phyloP scores from a whole-genome alignment of 129 eudicot species.

The Escallonia rubra region DNA sequence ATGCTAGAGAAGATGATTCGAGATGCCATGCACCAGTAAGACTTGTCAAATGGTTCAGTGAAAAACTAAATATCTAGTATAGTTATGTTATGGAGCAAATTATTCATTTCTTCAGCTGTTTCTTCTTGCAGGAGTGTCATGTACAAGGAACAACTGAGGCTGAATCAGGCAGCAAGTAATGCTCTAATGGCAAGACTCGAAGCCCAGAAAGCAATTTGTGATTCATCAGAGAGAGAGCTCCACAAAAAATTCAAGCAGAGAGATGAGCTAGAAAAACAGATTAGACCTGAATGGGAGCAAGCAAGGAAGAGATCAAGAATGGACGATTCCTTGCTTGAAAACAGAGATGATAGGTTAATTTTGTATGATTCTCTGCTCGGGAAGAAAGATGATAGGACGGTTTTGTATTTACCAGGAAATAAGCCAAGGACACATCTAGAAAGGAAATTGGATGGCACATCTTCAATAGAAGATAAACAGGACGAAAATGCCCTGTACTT shows the following conservation, averaged over 20 bases:
- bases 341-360: slow-evolving; percentile 29
- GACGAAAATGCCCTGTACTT: no score
- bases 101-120: not conserved
- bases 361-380: slow-evolving; percentile 16
- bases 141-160: slow-evolving; percentile 84
- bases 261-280: slow-evolving; percentile 74
- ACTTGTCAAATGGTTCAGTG: not conserved
- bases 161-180: slow-evolving; percentile 86
- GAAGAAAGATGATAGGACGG: slow-evolving; percentile 14
- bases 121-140: slow-evolving; percentile 73
- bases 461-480: no score
- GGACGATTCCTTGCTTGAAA: slow-evolving; percentile 30
- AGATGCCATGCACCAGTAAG: slow-evolving; percentile 99
- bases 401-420: slow-evolving; percentile 29
- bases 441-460: no score
- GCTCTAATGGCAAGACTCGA: slow-evolving; percentile 90
- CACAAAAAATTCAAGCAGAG: slow-evolving; percentile 56
- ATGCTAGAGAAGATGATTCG: slow-evolving; percentile 97
- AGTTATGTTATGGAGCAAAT: not conserved
- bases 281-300: slow-evolving; percentile 69
- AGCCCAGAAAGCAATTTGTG: slow-evolving; percentile 93
- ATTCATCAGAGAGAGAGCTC: slow-evolving; percentile 87
- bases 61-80: not conserved
- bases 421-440: not conserved
- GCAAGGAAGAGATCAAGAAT: slow-evolving; percentile 86